Base-by-base conservation (phyloP, 768 basidiomycete species). In the Agaricus sinodeliciosus region DNA sequence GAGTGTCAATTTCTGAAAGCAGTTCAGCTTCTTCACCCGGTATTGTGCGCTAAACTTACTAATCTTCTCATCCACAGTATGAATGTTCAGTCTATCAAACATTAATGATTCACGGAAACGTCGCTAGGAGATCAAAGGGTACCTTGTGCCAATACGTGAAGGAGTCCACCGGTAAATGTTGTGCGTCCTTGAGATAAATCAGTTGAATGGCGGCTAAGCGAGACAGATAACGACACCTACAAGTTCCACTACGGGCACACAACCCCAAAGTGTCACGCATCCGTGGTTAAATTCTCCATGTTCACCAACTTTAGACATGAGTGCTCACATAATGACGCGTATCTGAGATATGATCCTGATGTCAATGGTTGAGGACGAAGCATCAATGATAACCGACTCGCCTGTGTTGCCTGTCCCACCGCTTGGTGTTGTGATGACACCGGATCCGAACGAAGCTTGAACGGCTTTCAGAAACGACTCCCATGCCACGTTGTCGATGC, bases 121-220 rank as follows among this genome's bases (percentile, higher is more conserved):
- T 15, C 6, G 11, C 9, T 15, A 9, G 28, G 13, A 18, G 3
- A 12, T 18, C 13, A 27, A 19, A 15, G 49, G 56, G 6, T 45
- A 67, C 65, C 59, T 65, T 3, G 63, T 64, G 27, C 64, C 64
- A 12, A 48, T 53, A 11, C 65, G 56, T 8, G 61, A 58, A 11
- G 65, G 65, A 49, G 63, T 67, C 65, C 65, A 67, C 11, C 65
- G 63, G 43, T 67, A 67, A 26, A 67, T 67, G 43, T 67, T 67
- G 22, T 56, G 51, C 1, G 65, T 62, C 19, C 65, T 66, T 39
- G 19, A 7, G 28, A 43, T 8, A 31, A 46, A 13, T 15, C n/a
- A 15, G 19, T 3, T 45, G n/a, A 43, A 28, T 35, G 5, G 27
- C 9, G 28, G 16, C 26, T 6, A 37, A 48, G 36, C 19, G 49